Evolutionary conservation across 768 basidiomycete genomes (phyloP).

Genomic region (Harrya chromipes): DNA sequence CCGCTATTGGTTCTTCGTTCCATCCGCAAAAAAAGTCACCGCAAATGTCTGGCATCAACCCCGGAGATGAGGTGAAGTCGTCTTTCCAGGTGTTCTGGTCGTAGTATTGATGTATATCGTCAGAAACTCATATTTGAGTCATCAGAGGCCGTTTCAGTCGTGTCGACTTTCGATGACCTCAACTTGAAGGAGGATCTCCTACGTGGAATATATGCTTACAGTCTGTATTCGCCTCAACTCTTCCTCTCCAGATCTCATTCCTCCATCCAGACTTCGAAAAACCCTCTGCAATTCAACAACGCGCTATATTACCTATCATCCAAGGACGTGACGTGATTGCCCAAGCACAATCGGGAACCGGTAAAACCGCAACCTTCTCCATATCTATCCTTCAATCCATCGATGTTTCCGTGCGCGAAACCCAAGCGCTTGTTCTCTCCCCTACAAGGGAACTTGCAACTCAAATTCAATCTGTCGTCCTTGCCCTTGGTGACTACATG

Average conservation of each 20-base stretch:
- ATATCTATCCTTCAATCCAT: constrained; percentile 98
- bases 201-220: constrained; percentile 97
- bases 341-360: constrained; percentile 98
- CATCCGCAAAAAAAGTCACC: constrained; percentile 36
- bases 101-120: background rate
- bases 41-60: constrained; percentile 78
- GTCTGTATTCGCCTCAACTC: constrained; percentile 41
- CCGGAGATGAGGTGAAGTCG: constrained; percentile 74
- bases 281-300: constrained; percentile 97
- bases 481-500: constrained; percentile 98
- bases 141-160: constrained; percentile 84
- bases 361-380: constrained; percentile 99
- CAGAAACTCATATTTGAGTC: constrained; percentile 96
- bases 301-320: constrained; percentile 94
- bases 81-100: constrained; percentile 18
- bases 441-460: constrained; percentile 98
- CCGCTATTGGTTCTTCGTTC: constrained; percentile 28
- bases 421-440: constrained; percentile 93
- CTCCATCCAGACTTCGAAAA: constrained; percentile 80
- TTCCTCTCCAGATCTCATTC: constrained; percentile 4
- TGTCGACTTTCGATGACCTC: constrained; percentile 88
- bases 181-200: constrained; percentile 92
- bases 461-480: constrained; percentile 97
- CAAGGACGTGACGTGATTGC: constrained; percentile 98
- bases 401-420: constrained; percentile 91